Base-by-base conservation (phyloP, 768 basidiomycete genomes). In the Trametes punicea region DNA sequence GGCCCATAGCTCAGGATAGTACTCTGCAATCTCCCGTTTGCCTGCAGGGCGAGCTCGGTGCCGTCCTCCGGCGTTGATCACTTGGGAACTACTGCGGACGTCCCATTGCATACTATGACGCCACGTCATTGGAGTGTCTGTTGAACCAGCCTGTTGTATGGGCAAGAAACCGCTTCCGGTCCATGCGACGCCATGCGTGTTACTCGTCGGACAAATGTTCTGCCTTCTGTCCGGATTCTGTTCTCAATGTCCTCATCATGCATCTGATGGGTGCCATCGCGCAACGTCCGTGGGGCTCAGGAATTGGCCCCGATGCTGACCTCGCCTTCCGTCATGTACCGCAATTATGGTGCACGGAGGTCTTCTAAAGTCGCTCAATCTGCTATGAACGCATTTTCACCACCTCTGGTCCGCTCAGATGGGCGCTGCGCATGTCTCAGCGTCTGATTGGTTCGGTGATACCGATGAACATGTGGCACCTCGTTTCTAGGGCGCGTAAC, bases 401-500 rank as follows among this genome's bases (percentile, higher is more conserved):
- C 52, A 9, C 18, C 18, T n/a, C 39, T 34, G 20, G 31, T n/a
- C 11, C 38, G 29, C 38, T 38, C 44, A 29, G 20, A 36, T 46
- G 51, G 36, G 52, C 44, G 52, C 52, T 46, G 33, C 4, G 10
- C 4, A 29, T 46, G 44, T 54, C 52, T 36, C 42, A 39, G 26
- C 34, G 6, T 20, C 33, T 54, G 44, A 54, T 54, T 54, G 52
- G 52, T 29, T 23, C 52, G 44, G 23, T 38, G 27, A 30, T 16
- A 20, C 15, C 45, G 44, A 38, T 18, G 25, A 26, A 11, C 52
- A 38, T 29, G 34, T 26, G 44, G n/a, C 44, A 38, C 10, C 44
- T 26, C 25, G 52, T 54, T 46, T 54, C 52, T 38, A 33, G 44
- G 52, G 52, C 52, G 36, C 52, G 44, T 46, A 54, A 46, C 51